phyloP scores from a whole-genome alignment of 768 basidiomycete genomes.

The Sarcomyxa edulis region DNA sequence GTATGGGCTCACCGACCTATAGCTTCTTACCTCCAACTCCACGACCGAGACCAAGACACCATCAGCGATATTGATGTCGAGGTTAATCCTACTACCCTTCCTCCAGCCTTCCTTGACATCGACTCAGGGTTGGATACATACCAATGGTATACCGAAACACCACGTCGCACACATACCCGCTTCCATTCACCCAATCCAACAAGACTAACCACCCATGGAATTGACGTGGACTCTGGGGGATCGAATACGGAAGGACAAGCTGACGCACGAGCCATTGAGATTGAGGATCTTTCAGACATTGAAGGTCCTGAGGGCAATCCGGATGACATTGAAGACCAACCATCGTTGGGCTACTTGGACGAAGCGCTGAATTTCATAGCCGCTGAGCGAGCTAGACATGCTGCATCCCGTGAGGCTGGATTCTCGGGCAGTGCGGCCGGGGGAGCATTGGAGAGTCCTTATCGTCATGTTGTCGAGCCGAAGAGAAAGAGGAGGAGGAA shows the following conservation, averaged over 20 bases:
- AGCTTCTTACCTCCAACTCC: constrained; percentile 4
- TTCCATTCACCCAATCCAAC: no score
- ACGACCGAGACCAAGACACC: not conserved
- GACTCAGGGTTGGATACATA: no score
- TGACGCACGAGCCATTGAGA: constrained; percentile 5
- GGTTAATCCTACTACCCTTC: constrained; percentile 1
- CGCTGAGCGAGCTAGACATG: constrained; percentile 58
- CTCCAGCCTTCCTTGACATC: not conserved
- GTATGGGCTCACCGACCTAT: constrained; percentile 7
- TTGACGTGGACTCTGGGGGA: constrained; percentile 1
- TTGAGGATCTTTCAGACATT: constrained; percentile 8
- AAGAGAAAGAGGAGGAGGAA: constrained; percentile 32
- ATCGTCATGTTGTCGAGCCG: constrained; percentile 17
- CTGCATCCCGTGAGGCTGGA: constrained; percentile 36
- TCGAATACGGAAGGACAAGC: constrained; percentile 8
- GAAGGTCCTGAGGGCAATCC: constrained; percentile 25
- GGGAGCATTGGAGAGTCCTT: constrained; percentile 11
- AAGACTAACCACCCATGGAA: no score
- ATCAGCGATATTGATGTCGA: not conserved
- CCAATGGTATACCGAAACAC: no score
- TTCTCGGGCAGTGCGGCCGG: constrained; percentile 22
- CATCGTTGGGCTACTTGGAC: constrained; percentile 70
- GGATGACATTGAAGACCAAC: constrained; percentile 19
- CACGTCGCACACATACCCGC: no score
- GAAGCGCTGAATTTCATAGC: constrained; percentile 73